phyloP scores from a whole-genome alignment of 78 protist species.

The Guillardia theta region DNA sequence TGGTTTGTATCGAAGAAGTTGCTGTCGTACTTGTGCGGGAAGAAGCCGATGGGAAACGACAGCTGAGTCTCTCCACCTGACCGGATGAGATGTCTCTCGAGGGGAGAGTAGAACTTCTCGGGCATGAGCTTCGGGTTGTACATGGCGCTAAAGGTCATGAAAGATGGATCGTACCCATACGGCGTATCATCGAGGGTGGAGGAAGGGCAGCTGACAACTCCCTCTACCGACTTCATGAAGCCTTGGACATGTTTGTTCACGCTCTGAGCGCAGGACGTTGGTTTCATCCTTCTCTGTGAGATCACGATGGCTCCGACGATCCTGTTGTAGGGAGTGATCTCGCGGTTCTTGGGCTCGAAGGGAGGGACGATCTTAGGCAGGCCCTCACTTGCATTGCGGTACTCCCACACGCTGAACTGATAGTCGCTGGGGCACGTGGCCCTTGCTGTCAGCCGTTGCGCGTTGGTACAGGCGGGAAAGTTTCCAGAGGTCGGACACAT shows the following conservation, averaged over 20 bases:
- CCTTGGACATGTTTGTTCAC: neutral
- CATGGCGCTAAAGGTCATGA: neutral
- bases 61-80: neutral
- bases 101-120: neutral
- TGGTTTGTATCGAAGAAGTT: too few species aligned
- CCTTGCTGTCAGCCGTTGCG: neutral
- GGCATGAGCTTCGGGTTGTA: slow-evolving; percentile 9
- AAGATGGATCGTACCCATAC: neutral
- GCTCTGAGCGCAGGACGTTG: neutral
- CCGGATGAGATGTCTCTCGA: neutral
- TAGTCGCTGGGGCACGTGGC: neutral
- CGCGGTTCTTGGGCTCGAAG: neutral
- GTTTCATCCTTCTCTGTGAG: neutral
- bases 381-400: too few species aligned
- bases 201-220: neutral
- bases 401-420: neutral
- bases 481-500: neutral
- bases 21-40: slow-evolving; percentile 7
- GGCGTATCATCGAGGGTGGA: neutral
- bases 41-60: slow-evolving; percentile 10
- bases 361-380: too few species aligned
- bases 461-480: neutral
- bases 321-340: neutral
- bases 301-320: neutral
- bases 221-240: neutral